Base-by-base conservation (phyloP, 1,284 basidiomycete species). In the Tilletia indica region DNA sequence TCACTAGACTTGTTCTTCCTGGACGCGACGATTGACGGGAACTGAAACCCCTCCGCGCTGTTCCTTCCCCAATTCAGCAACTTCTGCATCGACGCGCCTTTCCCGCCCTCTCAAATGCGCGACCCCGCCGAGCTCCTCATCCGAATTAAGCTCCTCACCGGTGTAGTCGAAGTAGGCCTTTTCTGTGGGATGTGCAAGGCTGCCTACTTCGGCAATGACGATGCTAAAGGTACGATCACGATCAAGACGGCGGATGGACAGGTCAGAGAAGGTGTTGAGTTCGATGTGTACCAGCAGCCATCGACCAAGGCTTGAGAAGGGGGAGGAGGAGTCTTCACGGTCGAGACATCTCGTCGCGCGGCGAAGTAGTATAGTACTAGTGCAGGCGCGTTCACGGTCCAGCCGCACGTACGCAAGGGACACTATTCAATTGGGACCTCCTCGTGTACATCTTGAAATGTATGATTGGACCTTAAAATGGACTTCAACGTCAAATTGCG, bases 141-240 rank as follows among this genome's bases (percentile, higher is more conserved):
- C 47, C 72, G 76, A 67, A 80, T 84, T 76, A 83, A 84, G 75
- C 72, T 73, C 34, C 54, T 80, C 25, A 98, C 96, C 0, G 96
- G 97, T 71, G 94, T 99, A 12, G 92, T 98, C 42, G 96, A 99
- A 85, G 97, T 98, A 45, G 97, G 97, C 0, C 86, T 99, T 31
- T 99, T 99, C 87, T 94, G 93, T 83, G 75, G 78, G 70, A 91
- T 98, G 88, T 93, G 92, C n/a, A 89, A 91, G 84, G 94, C 93
- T 0, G 95, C 95, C 11, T 99, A 98, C 88, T 99, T 98, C 86
- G 96, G 96, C 21, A 96, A 97, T 70, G 72, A 77, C 47, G 61
- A 64, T 64, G 68, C 48, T 3, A 77, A 81, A 64, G 79, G 78
- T 47, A 75, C 76, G 39, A 81, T 82, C 48, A 76, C 78, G 25